Conservation (phyloP, 441 rosid genomes). For the Bruguiera hainesii region DNA sequence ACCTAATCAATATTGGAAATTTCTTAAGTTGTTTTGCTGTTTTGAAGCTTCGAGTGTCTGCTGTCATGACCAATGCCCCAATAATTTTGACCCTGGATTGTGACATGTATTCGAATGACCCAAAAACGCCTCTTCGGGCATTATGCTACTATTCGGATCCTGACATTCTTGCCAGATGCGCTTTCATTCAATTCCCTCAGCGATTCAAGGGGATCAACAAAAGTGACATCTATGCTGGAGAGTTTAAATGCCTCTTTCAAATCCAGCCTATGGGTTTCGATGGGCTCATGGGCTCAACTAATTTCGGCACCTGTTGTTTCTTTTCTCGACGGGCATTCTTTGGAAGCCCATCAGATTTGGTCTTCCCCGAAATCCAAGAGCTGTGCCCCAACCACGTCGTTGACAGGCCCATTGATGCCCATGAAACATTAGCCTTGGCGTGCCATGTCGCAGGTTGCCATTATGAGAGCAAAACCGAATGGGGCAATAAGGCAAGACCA, state of each 20-base stretch:
- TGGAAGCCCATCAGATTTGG: conserved; percentile 30
- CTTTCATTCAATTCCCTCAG: conserved; percentile 70
- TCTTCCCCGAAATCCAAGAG: conserved; percentile 31
- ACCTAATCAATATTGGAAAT: too few species aligned
- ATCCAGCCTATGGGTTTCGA: conserved; percentile 45
- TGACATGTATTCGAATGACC: conserved; percentile 73
- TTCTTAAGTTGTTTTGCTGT: neutral
- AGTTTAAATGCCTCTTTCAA: conserved; percentile 27
- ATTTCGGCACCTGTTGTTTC: conserved; percentile 57
- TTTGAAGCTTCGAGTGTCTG: conserved; percentile 63
- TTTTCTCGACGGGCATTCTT: conserved; percentile 46
- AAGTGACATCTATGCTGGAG: conserved; percentile 52
- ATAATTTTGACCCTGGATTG: conserved; percentile 64
- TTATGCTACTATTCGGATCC: conserved; percentile 53
- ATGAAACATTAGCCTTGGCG: conserved; percentile 34
- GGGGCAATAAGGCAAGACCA: conserved; percentile 61
- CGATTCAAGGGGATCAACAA: conserved; percentile 43
- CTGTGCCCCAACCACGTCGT: conserved; percentile 26
- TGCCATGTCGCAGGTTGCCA: conserved; percentile 43
- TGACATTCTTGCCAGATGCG: conserved; percentile 21
- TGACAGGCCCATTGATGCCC: conserved; percentile 28
- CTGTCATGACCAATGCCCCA: conserved; percentile 58
- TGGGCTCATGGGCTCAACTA: conserved; percentile 42
- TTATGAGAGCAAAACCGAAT: conserved; percentile 45
- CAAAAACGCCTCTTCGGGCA: conserved; percentile 38